phyloP scores from a whole-genome alignment of 2,329 filamentous ascomycete genomes.

The Orbilia quercus region DNA sequence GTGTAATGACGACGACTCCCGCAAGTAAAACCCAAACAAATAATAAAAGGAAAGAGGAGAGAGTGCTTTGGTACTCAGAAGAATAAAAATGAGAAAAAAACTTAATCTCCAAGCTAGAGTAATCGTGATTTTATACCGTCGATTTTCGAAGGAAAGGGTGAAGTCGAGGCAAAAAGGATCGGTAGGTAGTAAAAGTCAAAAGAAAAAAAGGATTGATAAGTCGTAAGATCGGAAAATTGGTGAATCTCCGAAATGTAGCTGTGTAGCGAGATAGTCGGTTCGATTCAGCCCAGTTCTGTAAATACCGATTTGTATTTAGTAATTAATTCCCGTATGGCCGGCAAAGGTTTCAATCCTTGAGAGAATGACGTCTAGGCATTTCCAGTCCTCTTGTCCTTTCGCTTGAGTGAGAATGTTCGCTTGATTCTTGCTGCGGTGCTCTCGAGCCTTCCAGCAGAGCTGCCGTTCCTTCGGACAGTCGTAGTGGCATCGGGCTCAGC shows the following conservation, averaged over 20 bases:
- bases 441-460: constrained; percentile 48
- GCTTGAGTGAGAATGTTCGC: constrained; percentile 52
- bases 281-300: not conserved
- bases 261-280: not conserved
- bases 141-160: not conserved
- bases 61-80: not conserved
- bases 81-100: not conserved
- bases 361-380: constrained; percentile 34
- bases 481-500: constrained; percentile 20
- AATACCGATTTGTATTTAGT: constrained; percentile 25
- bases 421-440: constrained; percentile 48
- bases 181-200: too few species aligned
- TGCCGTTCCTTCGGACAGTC: constrained; percentile 40
- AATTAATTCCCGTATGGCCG: constrained; percentile 8
- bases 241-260: not conserved
- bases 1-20: constrained; percentile 10
- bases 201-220: not conserved
- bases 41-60: constrained; percentile 5
- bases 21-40: constrained; percentile 24
- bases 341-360: not conserved
- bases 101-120: not conserved
- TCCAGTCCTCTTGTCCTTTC: constrained; percentile 38
- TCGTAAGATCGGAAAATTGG: not conserved
- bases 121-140: constrained; percentile 3
- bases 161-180: not conserved